These are phyloP conservation scores for Neofusicoccum laricinum DNA, from an alignment of 2,329 filamentous ascomycete species.

Conservation along the genomic window DNA sequence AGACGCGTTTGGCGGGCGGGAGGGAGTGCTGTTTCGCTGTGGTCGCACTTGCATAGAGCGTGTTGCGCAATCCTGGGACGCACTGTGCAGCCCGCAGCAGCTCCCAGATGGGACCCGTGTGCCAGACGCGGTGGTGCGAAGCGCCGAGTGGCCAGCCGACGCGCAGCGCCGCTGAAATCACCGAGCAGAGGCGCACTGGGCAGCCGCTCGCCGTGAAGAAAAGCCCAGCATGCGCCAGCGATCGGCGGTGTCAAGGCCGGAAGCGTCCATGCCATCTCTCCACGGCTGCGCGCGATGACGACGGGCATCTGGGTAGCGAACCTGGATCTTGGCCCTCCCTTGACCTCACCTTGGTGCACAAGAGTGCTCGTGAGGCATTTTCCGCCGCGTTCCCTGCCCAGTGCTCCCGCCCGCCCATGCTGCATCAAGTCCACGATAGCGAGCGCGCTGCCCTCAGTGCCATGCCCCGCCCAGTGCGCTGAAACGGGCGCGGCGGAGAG, in stretches of 20 bases:
- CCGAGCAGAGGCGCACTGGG: constrained; percentile 6
- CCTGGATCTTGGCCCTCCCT: constrained; percentile 3
- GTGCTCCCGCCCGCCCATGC: constrained; percentile 12
- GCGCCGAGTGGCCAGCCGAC: constrained; percentile 1
- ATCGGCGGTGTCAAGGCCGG: constrained; percentile 9
- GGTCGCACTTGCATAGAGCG: neutral
- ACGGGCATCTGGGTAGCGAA: constrained; percentile 5
- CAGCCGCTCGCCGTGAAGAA: constrained; percentile 11
- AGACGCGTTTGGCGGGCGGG: neutral
- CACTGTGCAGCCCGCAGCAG: constrained; percentile 3
- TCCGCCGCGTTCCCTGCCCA: constrained; percentile 12
- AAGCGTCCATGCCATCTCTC: constrained; percentile 6
- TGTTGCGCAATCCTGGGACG: constrained; percentile 13
- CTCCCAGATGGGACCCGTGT: neutral
- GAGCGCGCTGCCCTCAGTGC: neutral
- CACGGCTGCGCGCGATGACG: constrained; percentile 7
- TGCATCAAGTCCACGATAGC: constrained; percentile 9
- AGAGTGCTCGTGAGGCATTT: constrained; percentile 3
- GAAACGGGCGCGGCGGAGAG: constrained; percentile 11
- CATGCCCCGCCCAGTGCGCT: constrained; percentile 13
- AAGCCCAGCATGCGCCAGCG: neutral
- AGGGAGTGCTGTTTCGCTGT: constrained; percentile 1
- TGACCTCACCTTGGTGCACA: neutral
- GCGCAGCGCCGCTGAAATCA: constrained; percentile 11
- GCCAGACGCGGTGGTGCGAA: neutral